Evolutionary conservation across 148 eudicot species (phyloP).

Genomic region (Camellia sinensis): DNA sequence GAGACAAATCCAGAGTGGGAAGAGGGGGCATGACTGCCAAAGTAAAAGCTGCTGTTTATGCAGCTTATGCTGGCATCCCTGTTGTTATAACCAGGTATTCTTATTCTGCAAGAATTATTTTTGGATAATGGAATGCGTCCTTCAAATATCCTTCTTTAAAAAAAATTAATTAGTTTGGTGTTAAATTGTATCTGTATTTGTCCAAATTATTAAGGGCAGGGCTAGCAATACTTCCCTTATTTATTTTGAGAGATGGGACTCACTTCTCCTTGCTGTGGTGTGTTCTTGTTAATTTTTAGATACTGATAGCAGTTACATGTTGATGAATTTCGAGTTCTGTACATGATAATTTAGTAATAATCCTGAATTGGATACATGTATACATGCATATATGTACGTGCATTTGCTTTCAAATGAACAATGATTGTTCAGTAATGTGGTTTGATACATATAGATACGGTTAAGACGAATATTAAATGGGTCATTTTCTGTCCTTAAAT

Average conservation of each 20-base stretch:
- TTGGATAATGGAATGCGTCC: neutral
- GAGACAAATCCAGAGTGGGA: conserved; percentile 94
- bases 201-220: neutral
- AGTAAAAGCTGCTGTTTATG: conserved; percentile 94
- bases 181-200: neutral
- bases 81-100: conserved; percentile 91
- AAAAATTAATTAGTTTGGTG: neutral
- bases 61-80: conserved; percentile 83
- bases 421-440: neutral
- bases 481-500: neutral
- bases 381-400: neutral
- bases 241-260: neutral
- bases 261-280: neutral
- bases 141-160: neutral
- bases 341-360: neutral
- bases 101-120: neutral
- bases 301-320: neutral
- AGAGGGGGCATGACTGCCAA: conserved; percentile 99
- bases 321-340: neutral
- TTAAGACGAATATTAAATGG: neutral
- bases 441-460: neutral
- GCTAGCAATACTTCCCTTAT: neutral
- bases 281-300: neutral
- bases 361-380: neutral
- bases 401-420: neutral